Percentiles rank a stretch among this genome's conserved stretches.
These are phyloP conservation scores for Pythium myriotylum DNA, from an alignment of 352 stramenopile species.

Conservation along the genomic window DNA sequence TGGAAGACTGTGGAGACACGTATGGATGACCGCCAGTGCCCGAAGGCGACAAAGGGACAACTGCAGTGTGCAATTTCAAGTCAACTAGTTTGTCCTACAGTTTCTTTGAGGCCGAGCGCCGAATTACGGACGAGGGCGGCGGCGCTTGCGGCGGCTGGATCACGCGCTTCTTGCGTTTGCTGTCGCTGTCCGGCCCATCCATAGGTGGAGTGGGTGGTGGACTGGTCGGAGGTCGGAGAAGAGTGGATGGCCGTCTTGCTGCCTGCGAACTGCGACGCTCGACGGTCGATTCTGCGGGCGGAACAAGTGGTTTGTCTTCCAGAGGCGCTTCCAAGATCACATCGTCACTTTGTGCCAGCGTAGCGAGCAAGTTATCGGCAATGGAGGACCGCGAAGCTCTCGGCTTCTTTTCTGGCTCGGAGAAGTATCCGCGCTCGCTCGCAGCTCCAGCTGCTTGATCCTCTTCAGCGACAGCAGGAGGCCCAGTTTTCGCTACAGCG, in stretches of 20 bases:
- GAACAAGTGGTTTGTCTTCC: background rate
- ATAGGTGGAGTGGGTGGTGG: background rate
- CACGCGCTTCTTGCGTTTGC: slow-evolving; percentile 10
- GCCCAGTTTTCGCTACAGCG: background rate
- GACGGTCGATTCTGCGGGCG: background rate
- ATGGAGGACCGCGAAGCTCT: slow-evolving; percentile 8
- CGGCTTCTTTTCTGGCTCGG: slow-evolving; percentile 18
- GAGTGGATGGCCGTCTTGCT: background rate
- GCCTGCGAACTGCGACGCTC: slow-evolving; percentile 1
- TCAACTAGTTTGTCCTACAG: too few relatives aligned
- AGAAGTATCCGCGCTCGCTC: slow-evolving; percentile 21
- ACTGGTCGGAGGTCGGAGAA: slow-evolving; percentile 5
- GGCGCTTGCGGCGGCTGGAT: slow-evolving; percentile 12
- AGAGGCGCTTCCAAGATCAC: background rate
- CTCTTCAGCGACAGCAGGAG: background rate
- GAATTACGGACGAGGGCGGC: background rate
- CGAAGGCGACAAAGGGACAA: too few relatives aligned
- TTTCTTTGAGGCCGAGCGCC: background rate
- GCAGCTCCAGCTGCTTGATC: background rate
- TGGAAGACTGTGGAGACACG: slow-evolving; percentile 17
- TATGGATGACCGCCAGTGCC: too few relatives aligned
- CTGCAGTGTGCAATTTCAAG: too few relatives aligned
- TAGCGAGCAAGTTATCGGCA: slow-evolving; percentile 23
- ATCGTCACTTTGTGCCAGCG: slow-evolving; percentile 17
- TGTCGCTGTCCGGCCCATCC: background rate